Conservation (phyloP, 108 stramenopile genomes). For the Hondaea fermentalgiana region DNA sequence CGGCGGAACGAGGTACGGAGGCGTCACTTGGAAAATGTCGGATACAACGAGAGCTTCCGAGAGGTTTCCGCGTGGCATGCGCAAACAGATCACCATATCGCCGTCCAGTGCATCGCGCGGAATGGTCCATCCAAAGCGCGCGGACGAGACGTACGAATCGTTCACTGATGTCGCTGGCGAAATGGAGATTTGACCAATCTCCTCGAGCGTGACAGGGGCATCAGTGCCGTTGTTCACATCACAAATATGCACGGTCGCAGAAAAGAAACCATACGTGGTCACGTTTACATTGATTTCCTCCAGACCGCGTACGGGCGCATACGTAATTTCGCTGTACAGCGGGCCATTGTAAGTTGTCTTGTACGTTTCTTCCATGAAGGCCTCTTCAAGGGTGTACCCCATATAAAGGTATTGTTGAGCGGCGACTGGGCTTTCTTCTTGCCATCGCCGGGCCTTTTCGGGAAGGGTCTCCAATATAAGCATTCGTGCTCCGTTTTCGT, state of each 20-base stretch:
- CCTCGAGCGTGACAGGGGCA: neutral
- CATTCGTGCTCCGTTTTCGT: neutral
- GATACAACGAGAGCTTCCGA: neutral
- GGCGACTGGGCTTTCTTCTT: neutral
- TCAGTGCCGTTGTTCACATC: neutral
- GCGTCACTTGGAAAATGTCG: neutral
- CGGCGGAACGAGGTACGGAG: neutral
- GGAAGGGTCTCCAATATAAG: neutral
- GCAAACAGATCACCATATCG: neutral
- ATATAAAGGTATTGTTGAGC: neutral
- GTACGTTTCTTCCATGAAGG: neutral
- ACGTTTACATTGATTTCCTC: neutral
- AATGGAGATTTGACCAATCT: neutral
- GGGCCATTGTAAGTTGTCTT: neutral
- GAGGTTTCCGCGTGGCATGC: neutral
- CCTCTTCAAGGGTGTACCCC: neutral
- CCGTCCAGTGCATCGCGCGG: neutral
- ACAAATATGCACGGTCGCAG: neutral
- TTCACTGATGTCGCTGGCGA: neutral
- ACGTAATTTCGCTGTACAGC: neutral
- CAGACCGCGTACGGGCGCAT: neutral
- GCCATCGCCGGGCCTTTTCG: neutral
- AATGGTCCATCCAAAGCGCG: neutral
- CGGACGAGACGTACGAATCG: neutral
- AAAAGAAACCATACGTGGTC: neutral